Base-by-base conservation (phyloP, 495 filamentous ascomycete genomes). In the Hypoxylon fuscum region DNA sequence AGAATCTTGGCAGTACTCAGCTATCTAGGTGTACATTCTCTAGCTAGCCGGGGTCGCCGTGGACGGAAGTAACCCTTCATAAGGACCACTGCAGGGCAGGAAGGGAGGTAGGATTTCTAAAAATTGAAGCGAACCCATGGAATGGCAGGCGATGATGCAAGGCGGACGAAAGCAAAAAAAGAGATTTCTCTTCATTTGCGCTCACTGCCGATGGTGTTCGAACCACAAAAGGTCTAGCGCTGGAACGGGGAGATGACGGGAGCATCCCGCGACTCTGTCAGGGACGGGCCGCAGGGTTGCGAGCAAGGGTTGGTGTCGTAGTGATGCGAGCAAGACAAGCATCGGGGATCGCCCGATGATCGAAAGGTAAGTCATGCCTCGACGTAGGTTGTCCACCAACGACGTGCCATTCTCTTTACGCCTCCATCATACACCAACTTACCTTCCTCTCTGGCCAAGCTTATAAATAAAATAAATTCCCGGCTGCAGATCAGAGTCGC, bases 231-330 rank as follows among this genome's bases (percentile, higher is more conserved):
- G 34, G 56, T n/a, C 17, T 66, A 61, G 62, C 62, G 62, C 41
- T 54, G 53, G 42, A 27, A 42, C 63, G 63, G 56, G 63, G 57
- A 62, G 53, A 54, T 32, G 52, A 54, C 57, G 63, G 63, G 57
- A 57, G 21, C 41, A 62, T 62, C 63, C 63, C 57, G 63, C 53
- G 37, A 40, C 49, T n/a, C 37, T 61, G 47, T 43, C 53, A 61
- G 63, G 63, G 63, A 66, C 63, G 63, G 63, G 46, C 63, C 63
- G 63, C 57, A 66, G n/a, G n/a, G n/a, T n/a, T n/a, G n/a, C n/a
- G n/a, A n/a, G n/a, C n/a, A n/a, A n/a, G n/a, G n/a, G n/a, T n/a
- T n/a, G n/a, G n/a, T n/a, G n/a, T n/a, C n/a, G 17, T 46, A 27
- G 31, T 25, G 51, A 59, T 44, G 50, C 46, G 45, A 35, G 27